These are phyloP conservation scores for Dipteronia sinensis DNA, from an alignment of 345 rosid species.

Conservation along the genomic window DNA sequence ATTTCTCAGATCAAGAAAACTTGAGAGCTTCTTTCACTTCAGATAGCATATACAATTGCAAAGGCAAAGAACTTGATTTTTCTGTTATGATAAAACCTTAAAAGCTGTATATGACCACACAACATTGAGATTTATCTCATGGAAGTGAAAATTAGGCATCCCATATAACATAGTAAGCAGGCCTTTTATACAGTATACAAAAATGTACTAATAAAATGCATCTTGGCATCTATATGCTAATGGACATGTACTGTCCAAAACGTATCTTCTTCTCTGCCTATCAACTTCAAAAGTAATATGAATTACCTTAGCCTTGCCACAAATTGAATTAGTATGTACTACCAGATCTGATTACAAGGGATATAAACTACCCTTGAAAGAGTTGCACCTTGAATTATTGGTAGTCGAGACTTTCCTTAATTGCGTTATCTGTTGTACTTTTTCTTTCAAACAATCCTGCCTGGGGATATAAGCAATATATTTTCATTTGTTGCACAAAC, in stretches of 20 bases:
- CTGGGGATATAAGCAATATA: not conserved
- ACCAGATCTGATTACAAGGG: not conserved
- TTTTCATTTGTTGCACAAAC: not conserved
- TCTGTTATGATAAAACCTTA: not conserved
- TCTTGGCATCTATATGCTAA: too few relatives aligned
- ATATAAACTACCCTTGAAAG: not conserved
- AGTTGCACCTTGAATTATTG: not conserved
- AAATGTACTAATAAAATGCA: too few relatives aligned
- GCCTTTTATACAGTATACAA: too few relatives aligned
- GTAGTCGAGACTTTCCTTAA: not conserved
- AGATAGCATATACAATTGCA: not conserved
- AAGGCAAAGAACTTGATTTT: not conserved
- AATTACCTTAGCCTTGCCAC: not conserved
- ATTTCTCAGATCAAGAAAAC: not conserved
- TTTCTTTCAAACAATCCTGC: not conserved
- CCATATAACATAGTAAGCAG: too few relatives aligned
- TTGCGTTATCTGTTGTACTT: not conserved
- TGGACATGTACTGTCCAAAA: too few relatives aligned
- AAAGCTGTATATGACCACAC: too few relatives aligned
- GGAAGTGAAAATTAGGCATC: too few relatives aligned
- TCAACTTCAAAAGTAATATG: not conserved
- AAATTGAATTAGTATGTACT: not conserved
- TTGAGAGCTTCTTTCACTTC: not conserved
- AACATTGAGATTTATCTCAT: too few relatives aligned
- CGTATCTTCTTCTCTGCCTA: not conserved